Conservation (phyloP, 192 early-diverging fungal species). For the Backusella mclennaniae region DNA sequence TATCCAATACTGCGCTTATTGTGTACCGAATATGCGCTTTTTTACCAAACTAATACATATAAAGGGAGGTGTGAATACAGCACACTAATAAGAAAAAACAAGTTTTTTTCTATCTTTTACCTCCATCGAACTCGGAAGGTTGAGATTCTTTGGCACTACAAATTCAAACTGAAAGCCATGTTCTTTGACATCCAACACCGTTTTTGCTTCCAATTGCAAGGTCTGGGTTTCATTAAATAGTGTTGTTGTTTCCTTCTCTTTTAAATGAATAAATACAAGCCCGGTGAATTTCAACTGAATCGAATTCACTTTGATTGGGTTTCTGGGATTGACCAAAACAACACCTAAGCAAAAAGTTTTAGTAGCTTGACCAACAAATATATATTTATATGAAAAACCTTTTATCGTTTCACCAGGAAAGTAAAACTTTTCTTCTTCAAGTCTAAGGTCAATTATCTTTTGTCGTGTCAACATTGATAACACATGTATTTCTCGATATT, state of each 20-base stretch:
- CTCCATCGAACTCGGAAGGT: constrained; percentile 37
- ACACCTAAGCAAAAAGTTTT: constrained; percentile 12
- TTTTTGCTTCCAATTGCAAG: neutral
- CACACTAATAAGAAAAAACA: neutral
- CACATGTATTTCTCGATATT: neutral
- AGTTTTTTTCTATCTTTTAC: neutral
- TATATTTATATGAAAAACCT: constrained; percentile 12
- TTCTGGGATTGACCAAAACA: constrained; percentile 29
- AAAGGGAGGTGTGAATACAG: neutral
- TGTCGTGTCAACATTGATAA: constrained; percentile 12
- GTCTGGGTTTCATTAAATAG: constrained; percentile 25
- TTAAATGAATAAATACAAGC: constrained; percentile 23
- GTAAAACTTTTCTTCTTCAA: constrained; percentile 40
- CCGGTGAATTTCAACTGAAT: constrained; percentile 34
- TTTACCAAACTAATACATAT: constrained; percentile 26
- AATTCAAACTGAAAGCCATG: constrained; percentile 38
- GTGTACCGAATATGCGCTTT: constrained; percentile 31
- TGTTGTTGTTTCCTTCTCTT: constrained; percentile 26
- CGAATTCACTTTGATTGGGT: constrained; percentile 29
- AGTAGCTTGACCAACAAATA: neutral
- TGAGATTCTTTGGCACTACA: constrained; percentile 27
- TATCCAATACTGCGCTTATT: constrained; percentile 25
- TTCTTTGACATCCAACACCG: constrained; percentile 23
- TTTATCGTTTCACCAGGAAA: constrained; percentile 38
- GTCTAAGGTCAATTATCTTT: constrained; percentile 27